Evolutionary conservation across 176 grass and related monocot genomes (phyloP).

Genomic region (Thalia dealbata): DNA sequence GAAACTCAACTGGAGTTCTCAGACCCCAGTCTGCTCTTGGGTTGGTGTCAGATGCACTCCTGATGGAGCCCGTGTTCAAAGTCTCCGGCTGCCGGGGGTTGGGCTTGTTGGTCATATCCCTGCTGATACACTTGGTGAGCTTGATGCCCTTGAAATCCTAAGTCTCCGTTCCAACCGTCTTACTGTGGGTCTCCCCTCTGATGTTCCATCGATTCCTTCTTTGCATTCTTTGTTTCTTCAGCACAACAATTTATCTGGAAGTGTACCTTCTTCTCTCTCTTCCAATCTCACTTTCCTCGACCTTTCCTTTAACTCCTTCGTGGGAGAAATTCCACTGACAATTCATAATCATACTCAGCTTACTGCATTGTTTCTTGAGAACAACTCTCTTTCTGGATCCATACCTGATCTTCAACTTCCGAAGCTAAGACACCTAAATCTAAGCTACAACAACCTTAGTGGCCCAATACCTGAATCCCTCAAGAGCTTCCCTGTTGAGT

Average conservation of each 20-base stretch:
- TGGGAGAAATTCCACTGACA: conserved; percentile 64
- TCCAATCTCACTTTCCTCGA: conserved; percentile 77
- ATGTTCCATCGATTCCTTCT: conserved; percentile 78
- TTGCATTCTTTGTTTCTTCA: conserved; percentile 86
- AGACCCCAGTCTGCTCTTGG: conserved; percentile 65
- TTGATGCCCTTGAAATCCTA: conserved; percentile 76
- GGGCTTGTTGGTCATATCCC: conserved; percentile 79
- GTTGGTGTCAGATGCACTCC: conserved; percentile 77
- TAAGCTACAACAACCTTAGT: conserved; percentile 91
- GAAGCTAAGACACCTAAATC: conserved; percentile 71
- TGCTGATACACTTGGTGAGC: conserved; percentile 59
- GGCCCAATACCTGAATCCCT: conserved; percentile 66
- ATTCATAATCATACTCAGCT: conserved; percentile 73
- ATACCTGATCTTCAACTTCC: conserved; percentile 70
- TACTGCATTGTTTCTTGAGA: conserved; percentile 76
- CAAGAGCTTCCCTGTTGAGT: conserved; percentile 44
- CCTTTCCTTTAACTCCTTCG: conserved; percentile 81
- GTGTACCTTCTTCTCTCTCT: conserved; percentile 73
- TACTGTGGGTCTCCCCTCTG: conserved; percentile 62
- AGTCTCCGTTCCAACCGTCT: conserved; percentile 89
- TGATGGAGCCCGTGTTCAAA: conserved; percentile 50
- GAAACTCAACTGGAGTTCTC: conserved; percentile 81
- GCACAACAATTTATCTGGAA: conserved; percentile 84
- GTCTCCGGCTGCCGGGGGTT: conserved; percentile 61
- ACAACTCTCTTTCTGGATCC: conserved; percentile 81